phyloP scores from a whole-genome alignment of 2,329 filamentous ascomycete species.

The Neofusicoccum umdonicola region DNA sequence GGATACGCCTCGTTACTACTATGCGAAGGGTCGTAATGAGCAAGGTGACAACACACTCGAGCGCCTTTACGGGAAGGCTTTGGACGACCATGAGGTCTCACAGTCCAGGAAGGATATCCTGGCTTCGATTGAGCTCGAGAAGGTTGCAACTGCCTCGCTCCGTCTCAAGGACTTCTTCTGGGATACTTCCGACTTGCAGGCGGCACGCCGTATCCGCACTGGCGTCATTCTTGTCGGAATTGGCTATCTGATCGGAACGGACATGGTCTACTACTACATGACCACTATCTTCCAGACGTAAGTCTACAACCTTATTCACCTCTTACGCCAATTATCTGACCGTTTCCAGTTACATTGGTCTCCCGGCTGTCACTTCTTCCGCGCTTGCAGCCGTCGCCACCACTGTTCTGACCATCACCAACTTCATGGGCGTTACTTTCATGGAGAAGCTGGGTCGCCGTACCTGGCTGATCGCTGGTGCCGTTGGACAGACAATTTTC shows the following conservation, averaged over 20 bases:
- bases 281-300: slow-evolving; percentile 14
- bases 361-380: slow-evolving; percentile 24
- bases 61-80: slow-evolving; percentile 20
- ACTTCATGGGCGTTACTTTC: slow-evolving; percentile 25
- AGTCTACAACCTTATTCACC: background rate
- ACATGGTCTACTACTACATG: slow-evolving; percentile 34
- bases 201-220: slow-evolving; percentile 30
- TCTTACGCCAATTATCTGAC: slow-evolving; percentile 30
- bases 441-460: slow-evolving; percentile 29
- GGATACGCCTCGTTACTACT: slow-evolving; percentile 32
- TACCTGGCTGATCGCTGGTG: slow-evolving; percentile 23
- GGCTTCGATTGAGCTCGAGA: slow-evolving; percentile 22
- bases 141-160: slow-evolving; percentile 18
- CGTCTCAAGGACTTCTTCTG: slow-evolving; percentile 26
- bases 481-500: slow-evolving; percentile 26
- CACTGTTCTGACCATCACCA: slow-evolving; percentile 27
- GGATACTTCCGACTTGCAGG: slow-evolving; percentile 23
- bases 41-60: slow-evolving; percentile 27
- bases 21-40: slow-evolving; percentile 21
- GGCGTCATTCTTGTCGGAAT: slow-evolving; percentile 41
- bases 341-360: slow-evolving; percentile 26
- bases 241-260: slow-evolving; percentile 43
- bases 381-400: slow-evolving; percentile 26
- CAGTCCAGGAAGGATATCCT: slow-evolving; percentile 25
- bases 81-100: slow-evolving; percentile 20